Evolutionary conservation across 805 yeast species (phyloP).

Genomic region (Lachancea lanzarotensis): DNA sequence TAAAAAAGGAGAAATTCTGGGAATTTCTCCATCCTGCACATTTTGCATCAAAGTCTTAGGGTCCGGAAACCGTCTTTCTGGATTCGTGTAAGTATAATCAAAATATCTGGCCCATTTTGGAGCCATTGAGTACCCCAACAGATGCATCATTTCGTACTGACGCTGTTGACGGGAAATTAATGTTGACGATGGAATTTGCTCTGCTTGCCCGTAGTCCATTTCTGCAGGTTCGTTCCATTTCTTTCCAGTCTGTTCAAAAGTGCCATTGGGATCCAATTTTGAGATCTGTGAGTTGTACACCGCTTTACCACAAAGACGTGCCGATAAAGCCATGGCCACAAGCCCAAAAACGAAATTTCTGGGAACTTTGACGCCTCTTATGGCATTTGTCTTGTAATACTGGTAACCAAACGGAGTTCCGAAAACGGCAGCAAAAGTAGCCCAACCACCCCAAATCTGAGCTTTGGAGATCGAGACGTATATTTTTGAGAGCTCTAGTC

Average conservation of each 20-base stretch:
- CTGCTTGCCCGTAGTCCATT: constrained; percentile 1
- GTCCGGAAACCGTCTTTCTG: constrained; percentile 47
- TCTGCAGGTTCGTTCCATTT: constrained; percentile 2
- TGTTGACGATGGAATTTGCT: constrained; percentile 5
- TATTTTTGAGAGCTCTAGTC: constrained; percentile 37
- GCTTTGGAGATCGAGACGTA: constrained; percentile 34
- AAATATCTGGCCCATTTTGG: constrained; percentile 49
- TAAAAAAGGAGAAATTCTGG: constrained; percentile 18
- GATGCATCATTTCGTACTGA: constrained; percentile 30
- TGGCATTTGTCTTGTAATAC: constrained; percentile 29
- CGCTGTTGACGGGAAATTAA: constrained; percentile 13
- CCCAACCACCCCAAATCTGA: constrained; percentile 36
- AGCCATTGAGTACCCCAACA: constrained; percentile 31
- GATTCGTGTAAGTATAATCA: constrained; percentile 44
- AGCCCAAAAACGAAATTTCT: constrained; percentile 39
- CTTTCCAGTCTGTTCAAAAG: constrained; percentile 16
- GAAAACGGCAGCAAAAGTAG: constrained; percentile 37
- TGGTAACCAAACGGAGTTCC: constrained; percentile 38
- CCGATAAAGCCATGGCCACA: constrained; percentile 32
- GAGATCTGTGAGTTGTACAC: constrained; percentile 31
- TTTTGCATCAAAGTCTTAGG: constrained; percentile 40
- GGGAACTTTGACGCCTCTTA: constrained; percentile 37
- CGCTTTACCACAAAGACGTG: constrained; percentile 29
- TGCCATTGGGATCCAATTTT: constrained; percentile 19
- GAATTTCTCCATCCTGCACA: constrained; percentile 15